phyloP scores from a whole-genome alignment of 140 eudicot species.

The Stevia rebaudiana region DNA sequence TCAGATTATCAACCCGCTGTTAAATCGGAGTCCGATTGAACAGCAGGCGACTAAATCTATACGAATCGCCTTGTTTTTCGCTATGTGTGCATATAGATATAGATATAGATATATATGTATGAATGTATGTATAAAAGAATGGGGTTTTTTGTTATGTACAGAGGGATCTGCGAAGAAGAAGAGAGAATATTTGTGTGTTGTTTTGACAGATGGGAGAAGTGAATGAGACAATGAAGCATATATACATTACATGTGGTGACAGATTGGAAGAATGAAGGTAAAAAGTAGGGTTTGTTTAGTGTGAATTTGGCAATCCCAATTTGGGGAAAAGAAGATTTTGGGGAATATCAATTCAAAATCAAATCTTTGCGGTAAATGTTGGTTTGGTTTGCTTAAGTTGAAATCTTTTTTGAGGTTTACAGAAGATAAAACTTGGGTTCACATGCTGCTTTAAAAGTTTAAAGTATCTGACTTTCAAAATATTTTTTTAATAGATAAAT shows the following conservation, averaged over 20 bases:
- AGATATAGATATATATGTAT: constrained; percentile 19
- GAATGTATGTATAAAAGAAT: not conserved
- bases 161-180: constrained; percentile 18
- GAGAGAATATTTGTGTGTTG: constrained; percentile 28
- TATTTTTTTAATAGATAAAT: no score
- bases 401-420: constrained; percentile 16
- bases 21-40: constrained; percentile 20
- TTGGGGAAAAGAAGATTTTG: constrained; percentile 14
- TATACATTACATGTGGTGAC: constrained; percentile 23
- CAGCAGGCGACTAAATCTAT: constrained; percentile 11
- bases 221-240: constrained; percentile 26
- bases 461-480: no score
- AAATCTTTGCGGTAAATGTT: constrained; percentile 20
- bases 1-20: not conserved
- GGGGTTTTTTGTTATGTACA: constrained; percentile 17
- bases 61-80: constrained; percentile 9
- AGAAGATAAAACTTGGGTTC: not conserved
- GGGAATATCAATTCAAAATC: constrained; percentile 11
- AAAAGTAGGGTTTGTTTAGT: constrained; percentile 35
- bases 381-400: constrained; percentile 12
- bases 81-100: not conserved
- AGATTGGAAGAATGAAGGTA: constrained; percentile 22
- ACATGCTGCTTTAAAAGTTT: not conserved
- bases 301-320: constrained; percentile 35
- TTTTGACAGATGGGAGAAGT: constrained; percentile 38